Evolutionary conservation across 176 grass and related monocot species (phyloP).

Genomic region (Aegilops umbellulata): DNA sequence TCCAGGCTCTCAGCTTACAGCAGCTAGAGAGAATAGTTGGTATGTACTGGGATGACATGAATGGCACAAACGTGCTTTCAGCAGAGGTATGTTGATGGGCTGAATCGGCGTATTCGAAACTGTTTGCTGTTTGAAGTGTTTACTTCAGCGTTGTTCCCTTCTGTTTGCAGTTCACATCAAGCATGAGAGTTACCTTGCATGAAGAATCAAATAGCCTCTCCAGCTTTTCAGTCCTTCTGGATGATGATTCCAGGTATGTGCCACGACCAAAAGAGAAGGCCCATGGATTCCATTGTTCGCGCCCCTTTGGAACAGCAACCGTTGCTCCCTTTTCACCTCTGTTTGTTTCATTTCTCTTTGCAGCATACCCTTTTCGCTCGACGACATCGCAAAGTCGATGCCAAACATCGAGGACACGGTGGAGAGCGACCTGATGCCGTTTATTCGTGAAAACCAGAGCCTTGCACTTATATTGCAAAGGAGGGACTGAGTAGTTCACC

Average conservation of each 20-base stretch:
- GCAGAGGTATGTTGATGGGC: conserved; percentile 43
- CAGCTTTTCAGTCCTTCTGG: conserved; percentile 55
- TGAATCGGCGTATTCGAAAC: neutral
- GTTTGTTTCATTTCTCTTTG: conserved; percentile 13
- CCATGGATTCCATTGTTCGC: neutral
- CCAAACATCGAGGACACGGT: conserved; percentile 56
- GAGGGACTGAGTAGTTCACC: conserved; percentile 25
- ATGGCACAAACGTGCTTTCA: conserved; percentile 66
- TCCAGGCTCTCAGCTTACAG: conserved; percentile 77
- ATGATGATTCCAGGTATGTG: conserved; percentile 84
- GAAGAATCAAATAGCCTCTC: conserved; percentile 64
- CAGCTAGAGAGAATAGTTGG: conserved; percentile 78
- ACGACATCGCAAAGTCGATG: conserved; percentile 75
- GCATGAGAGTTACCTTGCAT: conserved; percentile 54
- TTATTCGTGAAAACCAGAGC: conserved; percentile 58
- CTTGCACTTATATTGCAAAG: conserved; percentile 75
- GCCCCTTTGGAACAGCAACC: neutral
- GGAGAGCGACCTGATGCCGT: conserved; percentile 56
- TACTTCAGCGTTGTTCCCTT: neutral
- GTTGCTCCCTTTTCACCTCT: neutral
- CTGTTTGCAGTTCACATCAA: conserved; percentile 52
- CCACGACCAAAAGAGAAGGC: too few species aligned
- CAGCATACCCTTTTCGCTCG: conserved; percentile 76
- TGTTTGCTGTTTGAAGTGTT: conserved; percentile 4
- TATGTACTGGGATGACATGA: conserved; percentile 90